These are phyloP conservation scores for Spergularia bocconei DNA, from an alignment of 148 eudicot species.

Conservation along the genomic window DNA sequence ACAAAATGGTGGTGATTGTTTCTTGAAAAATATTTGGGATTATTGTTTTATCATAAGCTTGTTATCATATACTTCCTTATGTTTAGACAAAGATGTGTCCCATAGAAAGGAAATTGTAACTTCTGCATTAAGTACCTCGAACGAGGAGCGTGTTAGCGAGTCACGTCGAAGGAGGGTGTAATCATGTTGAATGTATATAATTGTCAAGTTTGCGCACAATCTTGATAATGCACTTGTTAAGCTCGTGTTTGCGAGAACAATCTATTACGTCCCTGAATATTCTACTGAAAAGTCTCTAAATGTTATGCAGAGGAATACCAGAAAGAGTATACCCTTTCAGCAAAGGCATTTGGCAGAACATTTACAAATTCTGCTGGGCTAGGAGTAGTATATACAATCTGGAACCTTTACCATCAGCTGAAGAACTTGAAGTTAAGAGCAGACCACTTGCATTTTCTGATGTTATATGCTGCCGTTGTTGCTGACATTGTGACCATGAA, in stretches of 20 bases:
- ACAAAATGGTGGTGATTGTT: neutral
- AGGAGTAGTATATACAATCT: conserved; percentile 46
- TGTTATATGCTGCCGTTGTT: conserved; percentile 68
- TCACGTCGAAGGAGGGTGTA: neutral
- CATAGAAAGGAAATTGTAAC: neutral
- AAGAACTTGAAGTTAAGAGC: conserved; percentile 69
- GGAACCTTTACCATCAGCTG: conserved; percentile 67
- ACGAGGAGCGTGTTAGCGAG: neutral
- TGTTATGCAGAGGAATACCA: conserved; percentile 65
- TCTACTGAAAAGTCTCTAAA: neutral
- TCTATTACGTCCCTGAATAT: neutral
- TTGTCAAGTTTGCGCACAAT: neutral
- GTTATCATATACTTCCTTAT: neutral
- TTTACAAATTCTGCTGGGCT: conserved; percentile 70
- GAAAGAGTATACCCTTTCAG: conserved; percentile 92
- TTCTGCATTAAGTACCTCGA: neutral
- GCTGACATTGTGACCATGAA: conserved; percentile 38
- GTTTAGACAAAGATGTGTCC: neutral
- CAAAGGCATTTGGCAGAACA: conserved; percentile 71
- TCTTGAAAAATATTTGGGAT: neutral
- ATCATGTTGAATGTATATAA: neutral
- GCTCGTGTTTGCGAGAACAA: neutral
- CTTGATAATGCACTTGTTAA: neutral
- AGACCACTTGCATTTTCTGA: conserved; percentile 63
- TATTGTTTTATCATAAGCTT: neutral